Base-by-base conservation (phyloP, 2,329 filamentous ascomycete species). In the Zymoseptoria brevis region DNA sequence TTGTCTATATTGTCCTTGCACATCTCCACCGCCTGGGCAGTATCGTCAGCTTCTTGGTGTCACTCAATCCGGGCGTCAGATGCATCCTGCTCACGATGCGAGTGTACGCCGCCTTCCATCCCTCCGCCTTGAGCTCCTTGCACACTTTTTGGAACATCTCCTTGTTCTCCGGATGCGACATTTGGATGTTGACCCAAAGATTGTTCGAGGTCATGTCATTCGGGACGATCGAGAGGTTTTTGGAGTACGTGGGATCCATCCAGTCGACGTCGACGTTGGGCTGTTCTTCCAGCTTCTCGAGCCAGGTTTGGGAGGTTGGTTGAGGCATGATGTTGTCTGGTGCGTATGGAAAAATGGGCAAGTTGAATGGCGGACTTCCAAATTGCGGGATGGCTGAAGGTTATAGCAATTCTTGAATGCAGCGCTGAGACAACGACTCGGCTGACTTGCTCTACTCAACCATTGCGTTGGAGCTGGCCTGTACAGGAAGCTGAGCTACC, bases 1-100 rank as follows among this genome's bases (percentile, higher is more conserved):
- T 64, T 64, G 51, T 64, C 61, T 22, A 64, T 60, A 22, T 64
- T 64, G 57, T 60, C 51, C 50, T 64, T 64, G 56, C 62, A 63
- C 62, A 63, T 64, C 22, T 57, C 53, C 16, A 64, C 62, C 35
- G 62, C 62, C 62, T 62, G 30, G 21, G 29, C 3, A 19, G 16
- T 16, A 16, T 45, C 3, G 29, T 62, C 45, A 59, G 56, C 48
- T 50, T 48, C 8, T n/a, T n/a, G 26, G 8, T 22, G 22, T 19
- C 29, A 49, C 13, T 41, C 35, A 1, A 1, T 41, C 2, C 26
- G 26, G 26, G 35, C n/a, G 4, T 24, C 16, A 3, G 24, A 45
- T 21, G 11, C 3, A 21, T 13, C 19, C 29, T 19, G 45, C 62
- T 61, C 52, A 63, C 60, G 24, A 64, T 64, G 6, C 62, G 58